These are phyloP conservation scores for Grosmannia serpens DNA, from an alignment of 2,329 filamentous ascomycete species.

Conservation along the genomic window DNA sequence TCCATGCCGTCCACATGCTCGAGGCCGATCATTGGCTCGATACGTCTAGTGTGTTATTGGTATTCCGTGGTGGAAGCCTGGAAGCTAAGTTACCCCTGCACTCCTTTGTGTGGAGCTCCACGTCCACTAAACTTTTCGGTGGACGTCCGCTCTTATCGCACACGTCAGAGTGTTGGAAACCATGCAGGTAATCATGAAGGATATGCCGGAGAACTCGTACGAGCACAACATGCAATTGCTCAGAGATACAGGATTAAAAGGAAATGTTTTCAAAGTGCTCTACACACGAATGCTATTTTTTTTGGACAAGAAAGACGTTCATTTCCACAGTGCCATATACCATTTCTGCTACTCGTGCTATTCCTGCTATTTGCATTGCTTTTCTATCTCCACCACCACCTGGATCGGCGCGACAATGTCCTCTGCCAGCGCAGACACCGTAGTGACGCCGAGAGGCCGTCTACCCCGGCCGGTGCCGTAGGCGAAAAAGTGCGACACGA, in stretches of 20 bases:
- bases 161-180: too few relatives aligned
- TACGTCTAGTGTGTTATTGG: too few relatives aligned
- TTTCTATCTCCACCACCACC: not conserved
- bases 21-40: not conserved
- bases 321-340: not conserved
- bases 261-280: too few relatives aligned
- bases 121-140: not conserved
- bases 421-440: not conserved
- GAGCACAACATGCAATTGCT: too few relatives aligned
- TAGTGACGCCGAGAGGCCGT: not conserved
- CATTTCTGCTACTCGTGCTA: not conserved
- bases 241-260: too few relatives aligned
- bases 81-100: not conserved
- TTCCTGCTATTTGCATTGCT: not conserved
- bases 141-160: not conserved
- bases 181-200: too few relatives aligned
- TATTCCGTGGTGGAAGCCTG: too few relatives aligned
- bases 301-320: too few relatives aligned
- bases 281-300: too few relatives aligned
- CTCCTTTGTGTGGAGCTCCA: not conserved
- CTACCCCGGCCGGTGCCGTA: conserved; percentile 3
- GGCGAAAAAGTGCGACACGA: not conserved
- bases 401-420: not conserved
- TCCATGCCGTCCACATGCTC: not conserved
- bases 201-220: too few relatives aligned